Base-by-base conservation (phyloP, 1,284 basidiomycete species). In the Blastosporella zonata region DNA sequence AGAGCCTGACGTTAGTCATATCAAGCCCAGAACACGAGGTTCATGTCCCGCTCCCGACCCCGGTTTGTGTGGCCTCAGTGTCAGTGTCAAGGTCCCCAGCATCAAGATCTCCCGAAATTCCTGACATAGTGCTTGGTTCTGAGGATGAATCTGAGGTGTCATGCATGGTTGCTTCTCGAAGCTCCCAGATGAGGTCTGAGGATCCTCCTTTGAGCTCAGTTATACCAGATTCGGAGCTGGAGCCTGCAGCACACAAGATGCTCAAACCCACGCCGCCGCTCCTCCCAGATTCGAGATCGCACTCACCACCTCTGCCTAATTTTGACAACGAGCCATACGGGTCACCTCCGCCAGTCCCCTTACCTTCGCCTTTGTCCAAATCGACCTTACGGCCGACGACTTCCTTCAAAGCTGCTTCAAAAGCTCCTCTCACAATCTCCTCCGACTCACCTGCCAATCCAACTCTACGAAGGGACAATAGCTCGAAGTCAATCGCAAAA, bases 91-190 rank as follows among this genome's bases (percentile, higher is more conserved):
- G 39, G 23, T 18, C 39, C 27, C 47, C 34, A 15, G 20, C 25
- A 18, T 7, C 28, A 21, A 10, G 8, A 7, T 12, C 34, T 28
- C 20, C 36, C 2, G 20, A n/a, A 17, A 29, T 28, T 13, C 13
- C 27, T 2, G 23, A 43, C 17, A 7, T 15, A 8, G 23, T 28
- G 12, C 37, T 17, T 15, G 47, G 37, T 29, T 53, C 46, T 28
- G 54, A 45, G 9, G 41, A 52, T 9, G 49, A 49, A 2, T 52
- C 50, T 1, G 51, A 50, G 40, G n/a, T 51, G n/a, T 44, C 36
- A 10, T 40, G 29, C 2, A 23, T 53, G 37, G 31, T 53, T n/a
- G 36, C 49, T 1, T 37, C 6, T 5, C 25, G 46, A 22, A 33
- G 40, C 1, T 49, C n/a, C n/a, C n/a, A n/a, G n/a, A n/a, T n/a